These are phyloP conservation scores for Bombardia bombarda DNA, from an alignment of 495 filamentous ascomycete species.

Conservation along the genomic window DNA sequence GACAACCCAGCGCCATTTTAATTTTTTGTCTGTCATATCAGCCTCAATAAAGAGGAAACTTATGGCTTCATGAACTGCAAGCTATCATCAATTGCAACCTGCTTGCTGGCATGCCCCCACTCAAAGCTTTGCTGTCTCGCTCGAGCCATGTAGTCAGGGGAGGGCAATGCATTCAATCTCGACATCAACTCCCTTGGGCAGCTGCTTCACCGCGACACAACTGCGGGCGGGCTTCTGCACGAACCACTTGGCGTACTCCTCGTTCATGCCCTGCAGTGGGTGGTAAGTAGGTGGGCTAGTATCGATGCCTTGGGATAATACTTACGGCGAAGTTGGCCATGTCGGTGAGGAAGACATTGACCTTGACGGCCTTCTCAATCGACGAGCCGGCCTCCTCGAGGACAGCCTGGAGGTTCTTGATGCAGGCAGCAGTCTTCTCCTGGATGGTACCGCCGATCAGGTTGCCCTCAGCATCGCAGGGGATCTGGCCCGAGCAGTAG, in stretches of 20 bases:
- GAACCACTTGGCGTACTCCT: slow-evolving; percentile 81
- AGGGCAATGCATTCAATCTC: slow-evolving; percentile 90
- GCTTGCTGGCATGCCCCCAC: too few relatives aligned
- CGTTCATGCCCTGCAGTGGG: slow-evolving; percentile 61
- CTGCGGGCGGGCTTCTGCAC: slow-evolving; percentile 82
- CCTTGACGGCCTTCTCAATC: slow-evolving; percentile 70
- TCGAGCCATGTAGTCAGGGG: slow-evolving; percentile 37
- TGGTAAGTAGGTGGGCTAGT: not conserved
- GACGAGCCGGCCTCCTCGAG: slow-evolving; percentile 69
- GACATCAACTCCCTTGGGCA: slow-evolving; percentile 83
- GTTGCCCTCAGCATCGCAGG: slow-evolving; percentile 65
- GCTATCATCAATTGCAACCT: too few relatives aligned
- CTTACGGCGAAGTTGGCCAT: slow-evolving; percentile 65
- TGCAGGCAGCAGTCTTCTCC: slow-evolving; percentile 66
- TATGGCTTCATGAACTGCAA: too few relatives aligned
- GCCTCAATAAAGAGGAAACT: too few relatives aligned
- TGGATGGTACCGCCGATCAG: slow-evolving; percentile 69
- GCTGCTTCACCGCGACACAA: slow-evolving; percentile 83
- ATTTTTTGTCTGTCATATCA: too few relatives aligned
- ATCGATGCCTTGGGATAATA: not conserved
- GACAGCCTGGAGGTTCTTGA: slow-evolving; percentile 70
- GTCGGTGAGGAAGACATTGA: slow-evolving; percentile 74
- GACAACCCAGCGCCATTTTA: too few relatives aligned
- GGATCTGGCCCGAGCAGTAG: slow-evolving; percentile 92
- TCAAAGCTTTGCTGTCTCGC: slow-evolving; percentile 6